Evolutionary conservation across 1,284 basidiomycete genomes (phyloP), one percentile per base, ranked within the genome.

Genomic region (Schizophyllum commune): DNA sequence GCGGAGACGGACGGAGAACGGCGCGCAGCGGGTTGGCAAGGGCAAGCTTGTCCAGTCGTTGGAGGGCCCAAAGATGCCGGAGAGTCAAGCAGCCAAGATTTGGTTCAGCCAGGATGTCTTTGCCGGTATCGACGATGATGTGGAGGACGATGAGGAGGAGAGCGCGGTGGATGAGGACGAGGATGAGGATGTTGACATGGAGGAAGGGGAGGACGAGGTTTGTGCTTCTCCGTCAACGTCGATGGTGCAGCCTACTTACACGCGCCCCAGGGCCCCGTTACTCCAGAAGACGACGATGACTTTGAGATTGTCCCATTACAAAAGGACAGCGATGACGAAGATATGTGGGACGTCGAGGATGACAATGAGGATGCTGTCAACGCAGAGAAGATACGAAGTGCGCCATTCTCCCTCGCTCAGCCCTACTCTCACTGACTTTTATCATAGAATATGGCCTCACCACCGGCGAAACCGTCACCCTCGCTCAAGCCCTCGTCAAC

Each of bases 51-150:
- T 78, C 20, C 74, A 77, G 9, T 70, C 74, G 54, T 69, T 79
- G n/a, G 75, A 77, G 22, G 71, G 72, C 56, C 72, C 75, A 3
- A 71, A 72, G 62, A 62, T 66, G 1, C 68, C 74, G n/a, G 67
- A 73, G 9, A 85, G 79, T 65, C 78, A 79, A 55, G 78, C 80
- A 47, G 76, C 87, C 0, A 77, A 83, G 66, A 68, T 98, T 20
- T 99, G 97, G 97, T 99, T 99, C 74, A 91, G 94, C 69, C 97
- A 98, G 73, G 89, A 91, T 58, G 75, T 98, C 57, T 99, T 99
- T 79, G 83, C 87, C 62, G 90, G 83, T n/a, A 71, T 92, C 6
- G 85, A 84, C 32, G 80, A 81, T 32, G 79, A 82, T 54, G 77
- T 79, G n/a, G 70, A 77, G 11, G 73, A 73, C 11, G 75, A 73